These are phyloP conservation scores for Candida alai DNA, from an alignment of 805 yeast species.

Conservation along the genomic window DNA sequence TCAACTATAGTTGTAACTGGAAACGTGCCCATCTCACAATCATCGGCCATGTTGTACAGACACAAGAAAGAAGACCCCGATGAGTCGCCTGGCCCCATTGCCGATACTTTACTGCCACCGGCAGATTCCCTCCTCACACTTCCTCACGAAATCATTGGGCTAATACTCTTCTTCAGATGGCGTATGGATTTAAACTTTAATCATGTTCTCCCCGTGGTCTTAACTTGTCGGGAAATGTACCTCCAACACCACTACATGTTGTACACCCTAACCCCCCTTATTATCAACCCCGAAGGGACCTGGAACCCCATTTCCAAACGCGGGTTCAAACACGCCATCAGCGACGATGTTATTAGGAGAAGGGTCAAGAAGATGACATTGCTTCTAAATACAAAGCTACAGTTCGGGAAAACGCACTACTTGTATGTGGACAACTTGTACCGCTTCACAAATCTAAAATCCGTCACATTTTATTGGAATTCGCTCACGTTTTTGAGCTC, in stretches of 20 bases:
- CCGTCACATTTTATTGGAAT: not conserved
- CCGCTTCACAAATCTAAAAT: conserved; percentile 1
- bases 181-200: not conserved
- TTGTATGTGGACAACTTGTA: conserved; percentile 1
- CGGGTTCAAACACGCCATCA: not conserved
- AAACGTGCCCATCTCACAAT: too few species aligned
- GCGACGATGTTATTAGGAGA: not conserved
- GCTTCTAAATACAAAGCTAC: not conserved
- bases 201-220: conserved; percentile 9
- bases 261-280: conserved; percentile 11
- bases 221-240: conserved; percentile 12
- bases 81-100: too few species aligned
- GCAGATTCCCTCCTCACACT: too few species aligned
- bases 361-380: not conserved
- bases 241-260: conserved; percentile 9
- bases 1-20: too few species aligned
- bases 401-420: too few species aligned
- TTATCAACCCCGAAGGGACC: not conserved
- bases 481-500: not conserved
- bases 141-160: conserved; percentile 11
- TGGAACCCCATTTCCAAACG: not conserved
- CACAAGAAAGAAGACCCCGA: too few species aligned
- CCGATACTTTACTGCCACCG: too few species aligned
- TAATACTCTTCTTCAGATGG: conserved; percentile 9
- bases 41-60: too few species aligned